phyloP scores from a whole-genome alignment of 257 asterid genomes.

The Fraxinus cuspidata region DNA sequence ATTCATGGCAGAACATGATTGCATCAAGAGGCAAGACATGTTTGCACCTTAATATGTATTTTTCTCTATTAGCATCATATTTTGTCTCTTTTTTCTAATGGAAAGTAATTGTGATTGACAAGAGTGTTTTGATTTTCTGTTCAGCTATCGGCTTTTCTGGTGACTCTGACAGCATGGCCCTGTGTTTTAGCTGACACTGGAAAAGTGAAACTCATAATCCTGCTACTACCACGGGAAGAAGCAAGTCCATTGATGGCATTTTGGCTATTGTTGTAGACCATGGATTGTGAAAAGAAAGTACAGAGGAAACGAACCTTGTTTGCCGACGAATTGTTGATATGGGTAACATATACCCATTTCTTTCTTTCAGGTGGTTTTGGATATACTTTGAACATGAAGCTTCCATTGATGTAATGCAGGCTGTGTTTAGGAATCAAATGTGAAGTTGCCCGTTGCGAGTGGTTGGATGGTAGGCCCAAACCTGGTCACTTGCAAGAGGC shows the following conservation, averaged over 20 bases:
- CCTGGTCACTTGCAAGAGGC: constrained; percentile 88
- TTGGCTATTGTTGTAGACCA: constrained; percentile 88
- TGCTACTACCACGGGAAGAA: constrained; percentile 37
- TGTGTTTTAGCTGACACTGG: constrained; percentile 80
- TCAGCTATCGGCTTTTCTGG: constrained; percentile 95
- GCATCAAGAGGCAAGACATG: neutral
- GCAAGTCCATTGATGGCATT: constrained; percentile 57
- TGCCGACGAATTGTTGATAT: constrained; percentile 53
- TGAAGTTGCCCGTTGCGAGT: constrained; percentile 74
- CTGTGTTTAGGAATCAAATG: constrained; percentile 76
- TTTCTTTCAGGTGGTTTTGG: constrained; percentile 25
- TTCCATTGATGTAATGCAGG: constrained; percentile 43
- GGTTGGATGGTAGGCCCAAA: constrained; percentile 81
- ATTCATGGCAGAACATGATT: neutral
- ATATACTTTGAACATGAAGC: constrained; percentile 23
- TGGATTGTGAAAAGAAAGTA: constrained; percentile 79
- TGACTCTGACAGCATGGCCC: constrained; percentile 95
- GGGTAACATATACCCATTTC: constrained; percentile 56
- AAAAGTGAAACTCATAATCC: constrained; percentile 44
- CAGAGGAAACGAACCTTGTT: constrained; percentile 71
- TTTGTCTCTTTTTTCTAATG: neutral
- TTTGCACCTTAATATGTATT: neutral
- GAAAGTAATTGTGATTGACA: constrained; percentile 19
- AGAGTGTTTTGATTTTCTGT: constrained; percentile 20
- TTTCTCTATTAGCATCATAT: neutral